A percentile compares a stretch with the other conserved stretches of the same genome.
Conservation (phyloP, 768 basidiomycete genomes). For the Naganishia friedmannii region DNA sequence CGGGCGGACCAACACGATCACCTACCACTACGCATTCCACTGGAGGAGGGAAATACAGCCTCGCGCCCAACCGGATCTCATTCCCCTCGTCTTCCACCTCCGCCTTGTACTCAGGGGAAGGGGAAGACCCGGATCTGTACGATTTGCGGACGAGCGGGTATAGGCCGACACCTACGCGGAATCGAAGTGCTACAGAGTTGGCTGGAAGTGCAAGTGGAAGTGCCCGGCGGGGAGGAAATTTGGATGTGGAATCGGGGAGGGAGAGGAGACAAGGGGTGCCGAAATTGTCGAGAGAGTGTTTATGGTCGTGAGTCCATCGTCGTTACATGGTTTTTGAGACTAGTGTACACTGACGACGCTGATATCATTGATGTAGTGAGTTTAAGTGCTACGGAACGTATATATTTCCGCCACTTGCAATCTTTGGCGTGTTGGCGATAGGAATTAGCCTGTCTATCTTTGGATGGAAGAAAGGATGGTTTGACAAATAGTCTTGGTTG, state of each 20-base stretch:
- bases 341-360: not conserved
- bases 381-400: slow-evolving; percentile 48
- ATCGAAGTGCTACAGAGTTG: not conserved
- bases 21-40: not conserved
- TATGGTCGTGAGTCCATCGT: slow-evolving; percentile 37
- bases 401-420: slow-evolving; percentile 39
- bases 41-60: slow-evolving; percentile 18
- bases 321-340: not conserved
- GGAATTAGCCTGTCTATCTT: slow-evolving; percentile 34
- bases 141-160: slow-evolving; percentile 19
- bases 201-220: not conserved
- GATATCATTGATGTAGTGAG: slow-evolving; percentile 32
- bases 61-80: slow-evolving; percentile 11
- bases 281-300: slow-evolving; percentile 40
- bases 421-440: slow-evolving; percentile 45
- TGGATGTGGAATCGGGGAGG: slow-evolving; percentile 6
- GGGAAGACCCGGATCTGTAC: slow-evolving; percentile 4
- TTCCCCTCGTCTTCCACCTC: slow-evolving; percentile 19
- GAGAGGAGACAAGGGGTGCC: slow-evolving; percentile 35
- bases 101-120: not conserved
- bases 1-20: not conserved
- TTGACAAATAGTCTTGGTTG: slow-evolving; percentile 16
- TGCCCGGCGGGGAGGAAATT: no score
- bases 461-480: slow-evolving; percentile 41
- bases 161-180: slow-evolving; percentile 7